Evolutionary conservation across 1,284 basidiomycete species (phyloP), one percentile per base, ranked within the genome.

Genomic region (Cryptococcus hybrid): DNA sequence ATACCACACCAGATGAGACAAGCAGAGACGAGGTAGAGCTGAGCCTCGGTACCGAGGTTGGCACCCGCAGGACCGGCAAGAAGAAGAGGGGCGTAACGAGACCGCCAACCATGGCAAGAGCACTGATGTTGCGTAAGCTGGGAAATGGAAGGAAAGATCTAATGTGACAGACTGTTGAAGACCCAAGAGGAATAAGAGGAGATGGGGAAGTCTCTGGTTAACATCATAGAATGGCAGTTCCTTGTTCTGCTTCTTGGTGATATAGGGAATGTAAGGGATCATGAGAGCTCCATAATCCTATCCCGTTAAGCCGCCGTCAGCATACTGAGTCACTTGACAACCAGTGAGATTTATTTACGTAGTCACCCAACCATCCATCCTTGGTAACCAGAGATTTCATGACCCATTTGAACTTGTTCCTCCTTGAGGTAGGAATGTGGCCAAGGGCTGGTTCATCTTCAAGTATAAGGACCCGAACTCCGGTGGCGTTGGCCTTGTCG

Each of bases 71-170:
- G 54, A 24, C 68, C 68, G 8, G 59, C 64, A 42, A 70, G 60
- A 3, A 70, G 62, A 6, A 70, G 60, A 11, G 69, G 69, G 69
- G 69, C 8, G 64, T 65, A 30, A 69, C 64, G 24, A 71, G 57
- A 39, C 69, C 67, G 34, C 67, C 69, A 34, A 67, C 63, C 69
- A 71, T 71, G 12, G 69, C 69, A 15, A 71, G 57, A 2, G 67
- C 59, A 46, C 66, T 66, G 43, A 15, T 34, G 36, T 47, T 24
- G 24, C n/a, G 37, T 53, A n/a, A 51, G 40, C 24, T 24, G 24
- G 24, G 24, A 24, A 24, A 24, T 24, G 24, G 24, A 24, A 24
- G 24, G 24, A 24, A 24, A 24, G 24, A 24, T 24, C 24, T 24
- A 24, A 24, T 24, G 24, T 8, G 11, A 61, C 65, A 52, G 38